phyloP scores from a whole-genome alignment of 2,329 filamentous ascomycete genomes.

The Botrytis cinerea region DNA sequence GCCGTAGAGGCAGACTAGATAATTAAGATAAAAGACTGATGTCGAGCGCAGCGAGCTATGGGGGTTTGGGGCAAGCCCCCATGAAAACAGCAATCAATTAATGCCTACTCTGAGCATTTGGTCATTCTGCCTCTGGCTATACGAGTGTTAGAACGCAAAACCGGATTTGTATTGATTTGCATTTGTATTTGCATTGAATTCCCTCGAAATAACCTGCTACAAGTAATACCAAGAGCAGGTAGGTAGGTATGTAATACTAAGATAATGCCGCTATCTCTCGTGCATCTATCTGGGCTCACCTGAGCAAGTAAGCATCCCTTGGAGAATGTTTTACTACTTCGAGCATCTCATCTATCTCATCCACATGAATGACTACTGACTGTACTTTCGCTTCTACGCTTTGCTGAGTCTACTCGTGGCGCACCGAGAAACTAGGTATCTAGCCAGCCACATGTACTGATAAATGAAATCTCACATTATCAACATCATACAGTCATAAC shows the following conservation, averaged over 20 bases:
- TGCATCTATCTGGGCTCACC: constrained; percentile 1
- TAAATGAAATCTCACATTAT: background rate
- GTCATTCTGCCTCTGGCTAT: background rate
- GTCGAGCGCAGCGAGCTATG: constrained; percentile 3
- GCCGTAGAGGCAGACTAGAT: background rate
- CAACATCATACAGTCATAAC: background rate
- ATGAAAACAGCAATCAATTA: background rate
- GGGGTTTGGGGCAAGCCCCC: background rate
- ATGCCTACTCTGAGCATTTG: background rate
- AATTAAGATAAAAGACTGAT: background rate
- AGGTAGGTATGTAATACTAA: background rate
- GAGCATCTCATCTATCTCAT: background rate
- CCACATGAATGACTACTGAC: background rate
- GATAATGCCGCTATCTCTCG: background rate
- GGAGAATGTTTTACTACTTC: background rate
- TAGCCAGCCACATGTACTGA: background rate
- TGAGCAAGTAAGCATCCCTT: background rate
- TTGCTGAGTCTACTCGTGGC: background rate
- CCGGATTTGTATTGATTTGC: background rate
- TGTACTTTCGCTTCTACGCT: background rate
- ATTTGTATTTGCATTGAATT: background rate
- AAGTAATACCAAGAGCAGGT: background rate
- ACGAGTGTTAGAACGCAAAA: background rate
- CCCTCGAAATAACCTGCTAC: background rate
- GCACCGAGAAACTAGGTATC: background rate